phyloP scores from a whole-genome alignment of 2,329 filamentous ascomycete species.

The Xylariaceae sp. region DNA sequence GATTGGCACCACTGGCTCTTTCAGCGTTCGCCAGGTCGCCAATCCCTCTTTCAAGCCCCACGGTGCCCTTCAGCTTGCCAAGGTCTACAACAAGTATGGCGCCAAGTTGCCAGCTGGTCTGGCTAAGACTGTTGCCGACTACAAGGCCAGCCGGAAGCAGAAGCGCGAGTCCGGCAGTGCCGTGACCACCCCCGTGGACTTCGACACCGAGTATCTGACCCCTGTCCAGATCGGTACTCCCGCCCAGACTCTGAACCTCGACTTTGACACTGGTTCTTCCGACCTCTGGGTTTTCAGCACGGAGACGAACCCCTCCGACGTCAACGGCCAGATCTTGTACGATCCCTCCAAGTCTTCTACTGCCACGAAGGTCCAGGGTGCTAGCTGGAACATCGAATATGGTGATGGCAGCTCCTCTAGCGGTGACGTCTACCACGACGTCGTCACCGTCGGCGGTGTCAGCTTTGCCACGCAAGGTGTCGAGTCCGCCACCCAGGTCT shows the following conservation, averaged over 20 bases:
- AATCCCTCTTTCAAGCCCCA: conserved; percentile 21
- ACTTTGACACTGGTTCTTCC: conserved; percentile 30
- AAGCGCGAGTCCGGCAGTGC: conserved; percentile 19
- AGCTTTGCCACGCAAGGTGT: conserved; percentile 23
- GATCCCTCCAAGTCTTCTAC: conserved; percentile 22
- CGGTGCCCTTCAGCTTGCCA: conserved; percentile 22
- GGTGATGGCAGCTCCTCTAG: conserved; percentile 27
- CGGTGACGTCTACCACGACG: conserved; percentile 31
- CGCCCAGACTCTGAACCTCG: conserved; percentile 26
- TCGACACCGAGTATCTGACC: conserved; percentile 24
- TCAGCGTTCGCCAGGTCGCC: conserved; percentile 20
- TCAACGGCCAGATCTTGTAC: conserved; percentile 25
- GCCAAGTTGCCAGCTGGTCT: conserved; percentile 18
- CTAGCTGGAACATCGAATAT: conserved; percentile 26
- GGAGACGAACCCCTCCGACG: conserved; percentile 14
- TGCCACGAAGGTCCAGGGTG: conserved; percentile 17
- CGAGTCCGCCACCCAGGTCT: conserved; percentile 24
- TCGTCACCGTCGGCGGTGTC: conserved; percentile 23
- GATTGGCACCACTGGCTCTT: conserved; percentile 1
- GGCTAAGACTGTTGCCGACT: conserved; percentile 11
- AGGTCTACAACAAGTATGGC: conserved; percentile 25
- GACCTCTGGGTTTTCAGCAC: conserved; percentile 31
- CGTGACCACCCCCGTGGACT: conserved; percentile 14
- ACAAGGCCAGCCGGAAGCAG: not conserved
- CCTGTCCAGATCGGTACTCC: conserved; percentile 29